phyloP scores from a whole-genome alignment of 805 yeast genomes.

The Metschnikowia proteae region DNA sequence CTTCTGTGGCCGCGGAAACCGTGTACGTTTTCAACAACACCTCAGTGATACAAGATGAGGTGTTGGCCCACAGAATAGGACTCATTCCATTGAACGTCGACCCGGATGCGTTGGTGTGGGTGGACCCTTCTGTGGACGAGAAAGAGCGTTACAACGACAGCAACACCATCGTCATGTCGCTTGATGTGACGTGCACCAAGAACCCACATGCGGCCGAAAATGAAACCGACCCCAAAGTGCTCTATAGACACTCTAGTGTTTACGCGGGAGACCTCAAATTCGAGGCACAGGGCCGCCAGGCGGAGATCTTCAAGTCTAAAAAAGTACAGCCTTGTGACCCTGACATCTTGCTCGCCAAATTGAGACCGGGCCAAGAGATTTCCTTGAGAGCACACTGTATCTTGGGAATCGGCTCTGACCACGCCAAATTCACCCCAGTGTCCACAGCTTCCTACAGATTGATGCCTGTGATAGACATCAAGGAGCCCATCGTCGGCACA shows the following conservation, averaged over 20 bases:
- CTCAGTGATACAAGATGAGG: constrained; percentile 96
- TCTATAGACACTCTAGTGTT: constrained; percentile 79
- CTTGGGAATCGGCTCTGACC: constrained; percentile 89
- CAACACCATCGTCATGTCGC: constrained; percentile 80
- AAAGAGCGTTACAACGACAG: constrained; percentile 73
- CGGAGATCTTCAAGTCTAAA: constrained; percentile 57
- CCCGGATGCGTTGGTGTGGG: constrained; percentile 86
- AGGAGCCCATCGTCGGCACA: constrained; percentile 68
- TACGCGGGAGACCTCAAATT: constrained; percentile 87
- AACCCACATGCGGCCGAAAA: constrained; percentile 79
- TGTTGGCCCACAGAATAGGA: constrained; percentile 92
- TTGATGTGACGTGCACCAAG: constrained; percentile 79
- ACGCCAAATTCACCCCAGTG: constrained; percentile 96
- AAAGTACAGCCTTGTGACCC: constrained; percentile 83
- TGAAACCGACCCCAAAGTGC: constrained; percentile 74
- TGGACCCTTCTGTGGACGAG: constrained; percentile 60
- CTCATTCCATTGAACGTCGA: constrained; percentile 85
- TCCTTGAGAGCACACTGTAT: constrained; percentile 85
- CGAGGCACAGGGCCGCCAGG: constrained; percentile 88
- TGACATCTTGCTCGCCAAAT: constrained; percentile 82
- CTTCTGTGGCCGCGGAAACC: constrained; percentile 91
- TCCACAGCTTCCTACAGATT: constrained; percentile 94
- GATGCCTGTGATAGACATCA: constrained; percentile 80
- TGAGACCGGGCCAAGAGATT: constrained; percentile 97
- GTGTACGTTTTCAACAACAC: constrained; percentile 91